Evolutionary conservation across 192 early-diverging fungal genomes (phyloP), one percentile per base, ranked within the genome.

Genomic region (Mortierella claussenii): DNA sequence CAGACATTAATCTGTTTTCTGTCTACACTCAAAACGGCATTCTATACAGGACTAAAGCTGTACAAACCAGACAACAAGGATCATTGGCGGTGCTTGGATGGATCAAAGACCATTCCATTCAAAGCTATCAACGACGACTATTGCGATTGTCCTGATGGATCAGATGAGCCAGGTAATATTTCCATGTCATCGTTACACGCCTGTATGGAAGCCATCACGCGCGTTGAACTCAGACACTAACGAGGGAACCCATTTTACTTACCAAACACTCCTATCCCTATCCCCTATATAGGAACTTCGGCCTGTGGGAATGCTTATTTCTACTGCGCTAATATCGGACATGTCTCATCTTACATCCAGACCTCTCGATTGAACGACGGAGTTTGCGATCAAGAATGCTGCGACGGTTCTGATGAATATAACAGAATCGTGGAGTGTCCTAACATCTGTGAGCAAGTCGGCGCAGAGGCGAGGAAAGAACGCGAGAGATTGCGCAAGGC

Each of bases 61-160:
- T 76, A 67, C 24, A 55, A 36, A 0, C 33, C 73, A 3, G 59
- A 76, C 15, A 50, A 36, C 17, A 32, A 32, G 15, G 73, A 58
- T 9, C 54, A 79, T 24, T 94, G 90, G 75, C 60, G 20, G 3
- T 98, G 97, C 57, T 78, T 95, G 17, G 95, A 96, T 64, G 89
- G 87, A 12, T 89, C 90, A 21, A 82, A 84, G 40, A 70, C 50
- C 23, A 92, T 98, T 28, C 82, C 89, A 1, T 90, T 85, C 52
- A 69, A 69, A 4, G 84, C 87, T 0, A 89, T 99, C 48, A 99
- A 99, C 65, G 96, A 99, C 80, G 95, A 99, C 83, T 99, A 95
- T 70, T 99, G 97, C 85, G 96, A 99, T 81, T 99, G 97, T 63
- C 45, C 82, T 33, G 97, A 99, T 79, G 96, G 96, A 5, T 92